These are phyloP conservation scores for Thelonectria rubi DNA, from an alignment of 2,329 filamentous ascomycete genomes.

Conservation along the genomic window DNA sequence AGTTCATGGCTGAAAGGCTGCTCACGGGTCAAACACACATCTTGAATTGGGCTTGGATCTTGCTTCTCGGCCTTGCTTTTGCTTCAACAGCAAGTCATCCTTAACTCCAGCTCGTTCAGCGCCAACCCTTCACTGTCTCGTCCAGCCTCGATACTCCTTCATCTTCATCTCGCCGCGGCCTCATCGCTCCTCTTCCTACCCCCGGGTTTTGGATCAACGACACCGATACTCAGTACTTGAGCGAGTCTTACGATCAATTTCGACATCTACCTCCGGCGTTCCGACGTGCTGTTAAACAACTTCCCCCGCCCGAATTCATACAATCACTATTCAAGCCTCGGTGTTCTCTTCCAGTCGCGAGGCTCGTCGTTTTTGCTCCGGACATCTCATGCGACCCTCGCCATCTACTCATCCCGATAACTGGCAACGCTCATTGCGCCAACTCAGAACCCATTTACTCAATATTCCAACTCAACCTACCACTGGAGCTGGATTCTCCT, in stretches of 20 bases:
- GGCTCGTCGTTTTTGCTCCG: conserved; percentile 11
- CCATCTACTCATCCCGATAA: not conserved
- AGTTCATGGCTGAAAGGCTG: conserved; percentile 21
- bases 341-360: not conserved
- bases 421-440: conserved; percentile 11
- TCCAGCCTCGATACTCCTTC: conserved; percentile 4
- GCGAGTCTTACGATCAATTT: conserved; percentile 2
- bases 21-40: conserved; percentile 19
- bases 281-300: not conserved
- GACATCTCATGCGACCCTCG: conserved; percentile 3
- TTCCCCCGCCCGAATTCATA: not conserved
- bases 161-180: not conserved
- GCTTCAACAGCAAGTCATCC: not conserved
- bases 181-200: not conserved
- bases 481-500: not conserved
- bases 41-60: not conserved
- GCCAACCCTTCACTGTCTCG: conserved; percentile 8
- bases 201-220: not conserved
- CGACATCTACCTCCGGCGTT: conserved; percentile 4
- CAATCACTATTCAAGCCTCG: not conserved
- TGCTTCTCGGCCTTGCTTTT: conserved; percentile 11
- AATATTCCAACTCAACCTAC: not conserved
- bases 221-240: not conserved
- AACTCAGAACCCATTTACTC: not conserved
- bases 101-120: conserved; percentile 4